These are phyloP conservation scores for Phoma herbarum DNA, from an alignment of 2,329 filamentous ascomycete species.

Conservation along the genomic window DNA sequence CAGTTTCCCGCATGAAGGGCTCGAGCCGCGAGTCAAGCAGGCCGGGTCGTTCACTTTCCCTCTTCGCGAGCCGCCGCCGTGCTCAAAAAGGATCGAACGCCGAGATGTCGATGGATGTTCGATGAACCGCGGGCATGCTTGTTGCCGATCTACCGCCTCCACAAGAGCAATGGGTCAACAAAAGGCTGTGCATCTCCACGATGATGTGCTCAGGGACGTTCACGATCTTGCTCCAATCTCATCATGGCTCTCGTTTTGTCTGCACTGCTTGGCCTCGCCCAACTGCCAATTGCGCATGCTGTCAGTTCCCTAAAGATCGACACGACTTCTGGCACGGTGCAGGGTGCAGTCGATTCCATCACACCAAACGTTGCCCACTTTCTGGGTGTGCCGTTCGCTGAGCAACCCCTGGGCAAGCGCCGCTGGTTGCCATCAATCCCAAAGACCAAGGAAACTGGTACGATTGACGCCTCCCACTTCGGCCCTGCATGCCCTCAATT, in stretches of 20 bases:
- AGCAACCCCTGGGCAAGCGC: slow-evolving; percentile 43
- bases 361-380: slow-evolving; percentile 52
- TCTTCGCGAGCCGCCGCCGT: slow-evolving; percentile 7
- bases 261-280: slow-evolving; percentile 21
- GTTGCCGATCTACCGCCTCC: slow-evolving; percentile 14
- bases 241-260: slow-evolving; percentile 22
- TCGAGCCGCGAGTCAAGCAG: slow-evolving; percentile 6
- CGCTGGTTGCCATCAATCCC: slow-evolving; percentile 46
- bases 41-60: slow-evolving; percentile 6
- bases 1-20: slow-evolving; percentile 11
- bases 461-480: slow-evolving; percentile 41
- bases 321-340: slow-evolving; percentile 42
- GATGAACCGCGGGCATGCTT: slow-evolving; percentile 15
- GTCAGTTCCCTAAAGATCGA: slow-evolving; percentile 30
- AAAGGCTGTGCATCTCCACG: slow-evolving; percentile 4
- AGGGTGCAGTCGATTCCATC: slow-evolving; percentile 45
- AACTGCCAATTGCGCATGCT: slow-evolving; percentile 24
- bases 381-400: slow-evolving; percentile 51
- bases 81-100: slow-evolving; percentile 14
- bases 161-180: slow-evolving; percentile 3
- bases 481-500: slow-evolving; percentile 43
- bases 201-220: not conserved
- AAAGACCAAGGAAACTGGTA: slow-evolving; percentile 27
- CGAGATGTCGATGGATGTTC: slow-evolving; percentile 13
- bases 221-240: not conserved